Evolutionary conservation across 2,329 filamentous ascomycete genomes (phyloP), one percentile per base, ranked within the genome.

Genomic region (Thermothelomyces thermophilus): DNA sequence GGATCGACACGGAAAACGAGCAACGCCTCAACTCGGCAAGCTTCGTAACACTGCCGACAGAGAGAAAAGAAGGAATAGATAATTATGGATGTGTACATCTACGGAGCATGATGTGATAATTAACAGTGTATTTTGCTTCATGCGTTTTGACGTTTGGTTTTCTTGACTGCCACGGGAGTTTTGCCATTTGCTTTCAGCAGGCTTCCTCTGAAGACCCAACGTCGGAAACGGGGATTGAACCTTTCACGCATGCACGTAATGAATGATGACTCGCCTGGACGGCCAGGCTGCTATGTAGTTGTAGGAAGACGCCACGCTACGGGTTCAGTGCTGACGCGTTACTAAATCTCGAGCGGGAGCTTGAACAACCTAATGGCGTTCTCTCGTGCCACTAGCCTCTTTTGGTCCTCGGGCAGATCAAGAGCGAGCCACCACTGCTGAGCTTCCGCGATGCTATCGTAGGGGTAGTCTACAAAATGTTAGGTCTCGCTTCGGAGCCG

Each of bases 281-380:
- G n/a, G n/a, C n/a, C n/a, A n/a, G n/a, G n/a, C n/a, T n/a, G n/a
- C n/a, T n/a, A n/a, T n/a, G n/a, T n/a, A n/a, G n/a, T n/a, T n/a
- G n/a, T n/a, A n/a, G n/a, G n/a, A n/a, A n/a, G n/a, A n/a, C n/a
- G n/a, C n/a, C n/a, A n/a, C n/a, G n/a, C n/a, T n/a, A n/a, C n/a
- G n/a, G n/a, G n/a, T n/a, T n/a, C n/a, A n/a, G n/a, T n/a, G n/a
- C n/a, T n/a, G n/a, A n/a, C n/a, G n/a, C n/a, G n/a, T n/a, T n/a
- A n/a, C n/a, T n/a, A n/a, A n/a, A n/a, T n/a, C 9, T 65, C 60
- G 8, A 67, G 46, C 2, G 63, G 65, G 5, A 67, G 53, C 50
- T 66, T 67, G 47, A 68, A 67, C 14, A 67, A 51, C 26, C 51
- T 54, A 19, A 67, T 67, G 0, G 66, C 65, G 20, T 67, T 67